phyloP scores from a whole-genome alignment of 163 green algal genomes.

The Volvox carteri region DNA sequence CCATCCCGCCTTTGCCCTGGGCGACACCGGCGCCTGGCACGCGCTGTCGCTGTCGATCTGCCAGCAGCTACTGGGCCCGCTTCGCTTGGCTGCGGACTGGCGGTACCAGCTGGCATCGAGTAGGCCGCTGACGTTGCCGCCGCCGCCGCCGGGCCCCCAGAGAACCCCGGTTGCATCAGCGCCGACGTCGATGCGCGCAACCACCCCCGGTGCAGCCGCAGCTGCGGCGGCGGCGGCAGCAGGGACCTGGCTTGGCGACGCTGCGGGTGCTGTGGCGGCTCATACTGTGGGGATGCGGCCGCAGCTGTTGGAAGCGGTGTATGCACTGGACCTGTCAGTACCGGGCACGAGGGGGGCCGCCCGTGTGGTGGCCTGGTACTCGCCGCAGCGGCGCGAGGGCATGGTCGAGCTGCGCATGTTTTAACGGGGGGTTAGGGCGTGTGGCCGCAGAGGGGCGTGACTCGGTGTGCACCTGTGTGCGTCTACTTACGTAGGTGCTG shows the following conservation, averaged over 20 bases:
- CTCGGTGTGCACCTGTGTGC: no score
- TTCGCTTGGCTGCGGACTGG: slow-evolving; percentile 68
- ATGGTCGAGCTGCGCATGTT: slow-evolving; percentile 79
- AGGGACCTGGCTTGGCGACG: slow-evolving; percentile 11
- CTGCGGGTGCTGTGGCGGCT: slow-evolving; percentile 17
- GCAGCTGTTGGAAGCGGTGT: slow-evolving; percentile 78
- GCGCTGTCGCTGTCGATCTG: slow-evolving; percentile 74
- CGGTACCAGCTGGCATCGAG: slow-evolving; percentile 49
- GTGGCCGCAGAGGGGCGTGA: no score
- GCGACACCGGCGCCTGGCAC: slow-evolving; percentile 83
- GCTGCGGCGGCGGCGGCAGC: background rate
- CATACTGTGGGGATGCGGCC: slow-evolving; percentile 72
- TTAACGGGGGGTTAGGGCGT: slow-evolving; percentile 4
- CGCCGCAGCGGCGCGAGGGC: slow-evolving; percentile 76
- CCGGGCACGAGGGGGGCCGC: slow-evolving; percentile 74
- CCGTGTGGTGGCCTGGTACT: slow-evolving; percentile 78
- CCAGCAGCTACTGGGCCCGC: slow-evolving; percentile 87
- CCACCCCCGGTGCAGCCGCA: no score
- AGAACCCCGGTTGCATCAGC: background rate
- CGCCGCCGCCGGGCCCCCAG: background rate
- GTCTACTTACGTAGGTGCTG: no score
- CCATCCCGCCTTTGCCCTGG: slow-evolving; percentile 81
- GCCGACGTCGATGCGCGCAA: no score
- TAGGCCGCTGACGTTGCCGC: slow-evolving; percentile 33
- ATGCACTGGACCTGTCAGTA: slow-evolving; percentile 81